A percentile compares a stretch with the other conserved stretches of the same genome.
These are phyloP conservation scores for Sideroxylon spinosum DNA, from an alignment of 179 eudicot genomes.

Conservation along the genomic window DNA sequence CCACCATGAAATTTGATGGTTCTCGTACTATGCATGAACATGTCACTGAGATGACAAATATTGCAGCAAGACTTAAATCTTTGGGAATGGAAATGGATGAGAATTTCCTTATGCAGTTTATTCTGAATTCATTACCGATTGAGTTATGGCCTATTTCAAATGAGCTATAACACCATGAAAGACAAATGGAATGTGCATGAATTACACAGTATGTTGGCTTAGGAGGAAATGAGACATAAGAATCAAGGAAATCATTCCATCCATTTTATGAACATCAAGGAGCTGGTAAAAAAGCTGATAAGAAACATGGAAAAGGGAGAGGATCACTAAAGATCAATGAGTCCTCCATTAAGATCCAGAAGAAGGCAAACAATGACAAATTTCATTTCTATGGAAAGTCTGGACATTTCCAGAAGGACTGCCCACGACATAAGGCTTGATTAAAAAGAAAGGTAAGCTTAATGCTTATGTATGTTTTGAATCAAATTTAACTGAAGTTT, in stretches of 20 bases:
- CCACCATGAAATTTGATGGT: slow-evolving; percentile 24
- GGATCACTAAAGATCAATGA: not conserved
- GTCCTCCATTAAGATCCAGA: no score
- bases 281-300: slow-evolving; percentile 14
- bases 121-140: slow-evolving; percentile 11
- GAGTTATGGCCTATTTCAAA: slow-evolving; percentile 11
- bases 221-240: slow-evolving; percentile 19
- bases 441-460: slow-evolving; percentile 14
- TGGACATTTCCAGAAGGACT: slow-evolving; percentile 19
- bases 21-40: slow-evolving; percentile 22
- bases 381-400: slow-evolving; percentile 7
- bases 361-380: not conserved
- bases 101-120: not conserved
- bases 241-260: not conserved
- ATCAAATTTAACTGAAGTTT: not conserved
- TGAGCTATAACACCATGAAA: slow-evolving; percentile 11
- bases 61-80: slow-evolving; percentile 12
- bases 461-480: slow-evolving; percentile 6
- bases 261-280: not conserved
- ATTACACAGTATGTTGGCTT: slow-evolving; percentile 11
- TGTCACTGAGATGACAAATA: slow-evolving; percentile 18
- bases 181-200: slow-evolving; percentile 17
- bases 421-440: not conserved
- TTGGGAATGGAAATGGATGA: no score
- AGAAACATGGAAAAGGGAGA: no score